Conservation (phyloP, 495 filamentous ascomycete species). For the Aspergillus bridgeri region DNA sequence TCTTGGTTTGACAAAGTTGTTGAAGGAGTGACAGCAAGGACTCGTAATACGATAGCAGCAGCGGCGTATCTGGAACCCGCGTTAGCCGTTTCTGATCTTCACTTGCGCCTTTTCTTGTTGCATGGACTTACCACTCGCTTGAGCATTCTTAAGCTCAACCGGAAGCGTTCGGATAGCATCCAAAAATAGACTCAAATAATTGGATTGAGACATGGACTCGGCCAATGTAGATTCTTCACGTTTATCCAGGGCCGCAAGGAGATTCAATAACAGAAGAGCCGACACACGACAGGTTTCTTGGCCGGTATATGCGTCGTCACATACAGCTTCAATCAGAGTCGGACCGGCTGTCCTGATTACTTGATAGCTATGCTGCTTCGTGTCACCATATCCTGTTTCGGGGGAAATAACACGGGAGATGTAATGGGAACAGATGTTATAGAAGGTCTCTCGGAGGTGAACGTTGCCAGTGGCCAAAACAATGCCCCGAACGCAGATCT, state of each 20-base stretch:
- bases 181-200: constrained; percentile 85
- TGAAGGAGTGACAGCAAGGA: constrained; percentile 81
- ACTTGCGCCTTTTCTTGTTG: not conserved
- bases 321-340: constrained; percentile 76
- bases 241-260: constrained; percentile 64
- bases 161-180: constrained; percentile 75
- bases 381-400: constrained; percentile 29
- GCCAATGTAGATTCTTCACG: constrained; percentile 67
- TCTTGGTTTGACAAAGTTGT: constrained; percentile 73
- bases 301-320: constrained; percentile 88
- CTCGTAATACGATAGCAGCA: constrained; percentile 61
- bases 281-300: constrained; percentile 77
- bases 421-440: constrained; percentile 84
- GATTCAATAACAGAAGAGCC: constrained; percentile 71
- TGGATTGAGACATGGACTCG: constrained; percentile 74
- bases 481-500: constrained; percentile 72
- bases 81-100: constrained; percentile 15
- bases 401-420: constrained; percentile 65
- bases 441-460: constrained; percentile 73
- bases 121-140: constrained; percentile 45
- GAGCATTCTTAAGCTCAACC: constrained; percentile 55
- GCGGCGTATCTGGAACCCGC: constrained; percentile 44
- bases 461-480: constrained; percentile 65
- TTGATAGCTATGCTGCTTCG: constrained; percentile 62
- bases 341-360: constrained; percentile 75